These are phyloP conservation scores for Salvia miltiorrhiza DNA, from an alignment of 257 asterid genomes.

Conservation along the genomic window DNA sequence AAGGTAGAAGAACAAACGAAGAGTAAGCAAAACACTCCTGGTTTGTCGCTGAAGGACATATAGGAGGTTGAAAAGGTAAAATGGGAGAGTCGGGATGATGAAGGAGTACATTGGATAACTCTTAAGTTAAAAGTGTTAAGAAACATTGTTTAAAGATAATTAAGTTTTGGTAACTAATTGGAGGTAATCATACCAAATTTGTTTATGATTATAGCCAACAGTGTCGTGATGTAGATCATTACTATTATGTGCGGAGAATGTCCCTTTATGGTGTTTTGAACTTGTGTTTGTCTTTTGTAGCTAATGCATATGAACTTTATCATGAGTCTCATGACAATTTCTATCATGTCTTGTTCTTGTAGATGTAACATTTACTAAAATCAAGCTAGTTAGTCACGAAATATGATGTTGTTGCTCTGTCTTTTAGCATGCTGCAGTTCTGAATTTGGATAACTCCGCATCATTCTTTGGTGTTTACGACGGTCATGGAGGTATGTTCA, in stretches of 20 bases:
- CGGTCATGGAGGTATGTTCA: constrained; percentile 90
- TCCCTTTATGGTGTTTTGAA: background rate
- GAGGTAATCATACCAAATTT: background rate
- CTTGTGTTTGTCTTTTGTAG: background rate
- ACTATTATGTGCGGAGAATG: background rate
- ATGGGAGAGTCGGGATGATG: too few species aligned
- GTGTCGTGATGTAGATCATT: background rate
- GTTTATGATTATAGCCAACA: background rate
- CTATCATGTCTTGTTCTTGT: constrained; percentile 15
- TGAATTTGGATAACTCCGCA: constrained; percentile 67
- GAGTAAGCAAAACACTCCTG: background rate
- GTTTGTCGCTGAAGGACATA: background rate
- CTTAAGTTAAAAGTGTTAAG: background rate
- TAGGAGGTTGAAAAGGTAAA: background rate
- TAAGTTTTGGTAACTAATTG: background rate
- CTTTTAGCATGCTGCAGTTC: constrained; percentile 82
- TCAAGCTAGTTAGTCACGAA: constrained; percentile 11
- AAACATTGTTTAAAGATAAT: background rate
- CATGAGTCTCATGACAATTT: background rate
- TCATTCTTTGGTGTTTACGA: constrained; percentile 97
- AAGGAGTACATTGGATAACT: background rate
- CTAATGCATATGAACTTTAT: background rate
- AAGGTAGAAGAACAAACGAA: background rate
- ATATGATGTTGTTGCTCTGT: constrained; percentile 22
- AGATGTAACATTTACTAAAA: constrained; percentile 14